These are phyloP conservation scores for Phaeolepiota aurea DNA, from an alignment of 768 basidiomycete species.

Conservation along the genomic window DNA sequence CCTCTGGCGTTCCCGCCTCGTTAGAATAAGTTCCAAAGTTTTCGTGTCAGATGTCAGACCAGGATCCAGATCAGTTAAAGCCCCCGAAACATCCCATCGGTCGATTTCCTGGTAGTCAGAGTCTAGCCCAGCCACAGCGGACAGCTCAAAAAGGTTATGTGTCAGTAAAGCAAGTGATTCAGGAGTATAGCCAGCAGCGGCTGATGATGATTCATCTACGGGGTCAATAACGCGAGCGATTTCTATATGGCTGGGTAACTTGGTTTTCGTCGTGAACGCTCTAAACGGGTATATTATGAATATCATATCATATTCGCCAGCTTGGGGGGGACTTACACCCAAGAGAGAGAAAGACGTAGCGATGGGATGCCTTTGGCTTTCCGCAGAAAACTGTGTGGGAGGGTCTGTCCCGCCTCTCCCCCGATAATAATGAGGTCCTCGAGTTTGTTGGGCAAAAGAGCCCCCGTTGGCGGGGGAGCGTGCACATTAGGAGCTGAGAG, in stretches of 20 bases:
- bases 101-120: not conserved
- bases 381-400: conserved; percentile 28
- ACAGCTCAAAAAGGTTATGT: not conserved
- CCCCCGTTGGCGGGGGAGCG: conserved; percentile 15
- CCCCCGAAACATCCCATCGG: no score
- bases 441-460: conserved; percentile 23
- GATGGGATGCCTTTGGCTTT: conserved; percentile 52
- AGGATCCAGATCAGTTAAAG: not conserved
- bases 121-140: not conserved
- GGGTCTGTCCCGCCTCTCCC: conserved; percentile 1
- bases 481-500: conserved; percentile 47
- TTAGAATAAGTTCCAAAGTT: conserved; percentile 28
- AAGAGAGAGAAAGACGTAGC: conserved; percentile 53
- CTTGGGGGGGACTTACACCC: conserved; percentile 42
- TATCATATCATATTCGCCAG: not conserved
- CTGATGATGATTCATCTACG: conserved; percentile 7
- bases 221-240: conserved; percentile 18
- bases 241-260: conserved; percentile 23
- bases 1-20: conserved; percentile 28
- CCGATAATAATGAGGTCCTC: conserved; percentile 13
- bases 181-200: not conserved
- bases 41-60: no score
- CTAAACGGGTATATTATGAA: conserved; percentile 17
- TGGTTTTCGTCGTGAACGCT: conserved; percentile 38
- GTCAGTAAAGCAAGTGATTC: not conserved